Percentiles rank a stretch among this genome's conserved stretches.
These are phyloP conservation scores for Taphrina confusa DNA, from an alignment of 1,139 yeast genomes.

Conservation along the genomic window DNA sequence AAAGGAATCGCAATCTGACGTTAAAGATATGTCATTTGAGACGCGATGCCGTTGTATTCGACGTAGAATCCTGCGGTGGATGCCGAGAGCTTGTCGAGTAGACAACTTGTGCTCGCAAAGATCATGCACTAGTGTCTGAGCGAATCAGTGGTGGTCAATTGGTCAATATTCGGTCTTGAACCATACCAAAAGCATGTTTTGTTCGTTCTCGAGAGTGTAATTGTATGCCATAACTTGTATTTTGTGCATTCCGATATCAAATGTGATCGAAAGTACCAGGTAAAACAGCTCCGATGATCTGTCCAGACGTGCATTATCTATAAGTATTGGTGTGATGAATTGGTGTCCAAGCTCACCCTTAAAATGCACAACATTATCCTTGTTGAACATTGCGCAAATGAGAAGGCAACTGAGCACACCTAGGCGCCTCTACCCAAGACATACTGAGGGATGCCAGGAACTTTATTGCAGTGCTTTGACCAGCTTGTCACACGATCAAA, in stretches of 20 bases:
- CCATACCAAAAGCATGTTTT: not conserved
- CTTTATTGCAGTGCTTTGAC: not conserved
- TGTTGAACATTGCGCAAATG: no score
- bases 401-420: no score
- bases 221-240: constrained; percentile 8
- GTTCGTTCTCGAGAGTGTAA: not conserved
- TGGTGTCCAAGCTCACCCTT: constrained; percentile 5
- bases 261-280: not conserved
- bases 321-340: not conserved
- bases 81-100: constrained; percentile 1
- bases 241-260: not conserved
- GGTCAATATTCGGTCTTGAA: not conserved
- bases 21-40: no score
- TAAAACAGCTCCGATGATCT: no score
- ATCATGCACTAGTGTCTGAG: constrained; percentile 5
- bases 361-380: not conserved
- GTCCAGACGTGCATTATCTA: not conserved
- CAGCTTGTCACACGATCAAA: no score
- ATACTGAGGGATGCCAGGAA: no score
- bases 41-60: not conserved
- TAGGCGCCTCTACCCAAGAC: no score
- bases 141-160: not conserved
- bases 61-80: constrained; percentile 1
- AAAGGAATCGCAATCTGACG: no score
- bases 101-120: constrained; percentile 10